Percentiles rank a stretch among this genome's conserved stretches.
These are phyloP conservation scores for Claviceps digitariae DNA, from an alignment of 2,329 filamentous ascomycete species.

Conservation along the genomic window DNA sequence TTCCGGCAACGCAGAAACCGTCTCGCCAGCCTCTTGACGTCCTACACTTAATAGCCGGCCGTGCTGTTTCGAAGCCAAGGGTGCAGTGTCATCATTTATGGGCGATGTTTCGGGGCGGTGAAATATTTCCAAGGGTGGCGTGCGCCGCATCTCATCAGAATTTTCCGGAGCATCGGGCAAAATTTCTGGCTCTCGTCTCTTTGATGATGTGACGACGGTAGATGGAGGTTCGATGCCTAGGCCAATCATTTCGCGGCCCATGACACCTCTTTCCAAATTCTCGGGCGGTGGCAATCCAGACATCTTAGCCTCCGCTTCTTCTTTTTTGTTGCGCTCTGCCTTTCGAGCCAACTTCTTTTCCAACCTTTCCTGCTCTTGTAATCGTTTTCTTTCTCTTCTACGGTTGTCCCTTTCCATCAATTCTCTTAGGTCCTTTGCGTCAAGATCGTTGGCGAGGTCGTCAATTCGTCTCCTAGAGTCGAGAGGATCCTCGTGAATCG, in stretches of 20 bases:
- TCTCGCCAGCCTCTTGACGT: conserved; percentile 10
- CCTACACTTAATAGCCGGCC: background rate
- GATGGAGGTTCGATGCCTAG: conserved; percentile 44
- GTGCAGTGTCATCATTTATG: conserved; percentile 2
- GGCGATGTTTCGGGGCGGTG: conserved; percentile 17
- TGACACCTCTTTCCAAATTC: conserved; percentile 46
- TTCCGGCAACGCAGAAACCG: conserved; percentile 11
- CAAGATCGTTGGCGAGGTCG: conserved; percentile 71
- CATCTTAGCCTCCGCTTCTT: conserved; percentile 40
- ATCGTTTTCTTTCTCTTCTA: conserved; percentile 60
- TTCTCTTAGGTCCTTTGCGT: conserved; percentile 71
- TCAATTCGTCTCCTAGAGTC: conserved; percentile 50
- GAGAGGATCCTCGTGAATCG: conserved; percentile 47
- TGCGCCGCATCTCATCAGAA: conserved; percentile 9
- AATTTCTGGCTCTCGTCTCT: conserved; percentile 22
- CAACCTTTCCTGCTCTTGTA: conserved; percentile 52
- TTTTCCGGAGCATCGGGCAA: conserved; percentile 12
- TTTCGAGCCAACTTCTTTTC: conserved; percentile 51
- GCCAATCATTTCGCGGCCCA: conserved; percentile 43
- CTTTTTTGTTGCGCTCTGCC: conserved; percentile 51
- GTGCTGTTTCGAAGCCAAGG: background rate
- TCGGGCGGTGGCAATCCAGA: conserved; percentile 36
- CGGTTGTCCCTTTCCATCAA: conserved; percentile 82
- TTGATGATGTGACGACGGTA: conserved; percentile 41
- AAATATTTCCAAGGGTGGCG: conserved; percentile 16